Conservation (phyloP, 768 basidiomycete species). For the Psilocybe sp. region DNA sequence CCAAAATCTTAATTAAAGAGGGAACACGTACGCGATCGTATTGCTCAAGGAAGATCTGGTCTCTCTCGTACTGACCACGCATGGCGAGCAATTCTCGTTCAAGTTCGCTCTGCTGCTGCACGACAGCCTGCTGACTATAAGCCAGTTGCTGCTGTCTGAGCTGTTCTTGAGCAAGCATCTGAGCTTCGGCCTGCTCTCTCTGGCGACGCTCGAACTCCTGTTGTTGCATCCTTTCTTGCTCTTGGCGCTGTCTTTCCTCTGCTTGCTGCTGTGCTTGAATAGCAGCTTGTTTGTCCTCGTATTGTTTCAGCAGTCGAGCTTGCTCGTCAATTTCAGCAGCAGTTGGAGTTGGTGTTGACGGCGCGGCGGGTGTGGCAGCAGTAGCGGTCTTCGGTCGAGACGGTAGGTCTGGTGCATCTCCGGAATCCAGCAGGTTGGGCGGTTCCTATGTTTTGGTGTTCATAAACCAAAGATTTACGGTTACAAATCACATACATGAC, state of each 20-base stretch:
- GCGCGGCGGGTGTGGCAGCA: conserved; percentile 46
- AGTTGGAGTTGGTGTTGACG: conserved; percentile 72
- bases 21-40: conserved; percentile 81
- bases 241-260: conserved; percentile 79
- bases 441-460: conserved; percentile 64
- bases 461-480: neutral
- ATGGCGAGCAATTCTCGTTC: conserved; percentile 89
- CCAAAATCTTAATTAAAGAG: neutral
- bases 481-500: conserved; percentile 55
- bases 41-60: conserved; percentile 96
- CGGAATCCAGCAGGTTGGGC: conserved; percentile 87
- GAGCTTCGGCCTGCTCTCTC: conserved; percentile 80
- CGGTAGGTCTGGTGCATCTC: conserved; percentile 82
- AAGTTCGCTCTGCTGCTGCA: conserved; percentile 73
- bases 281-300: conserved; percentile 92
- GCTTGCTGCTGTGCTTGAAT: conserved; percentile 77
- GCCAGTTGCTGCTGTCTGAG: conserved; percentile 82
- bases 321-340: conserved; percentile 82
- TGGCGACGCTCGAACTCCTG: conserved; percentile 90
- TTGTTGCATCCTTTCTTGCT: conserved; percentile 76
- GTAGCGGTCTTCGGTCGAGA: conserved; percentile 67
- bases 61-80: conserved; percentile 96
- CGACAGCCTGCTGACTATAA: conserved; percentile 70
- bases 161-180: conserved; percentile 86
- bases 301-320: conserved; percentile 90